A percentile compares a stretch with the other conserved stretches of the same genome.
Evolutionary conservation across 805 yeast species (phyloP).

Genomic region (Wickerhamiella hasegawae): DNA sequence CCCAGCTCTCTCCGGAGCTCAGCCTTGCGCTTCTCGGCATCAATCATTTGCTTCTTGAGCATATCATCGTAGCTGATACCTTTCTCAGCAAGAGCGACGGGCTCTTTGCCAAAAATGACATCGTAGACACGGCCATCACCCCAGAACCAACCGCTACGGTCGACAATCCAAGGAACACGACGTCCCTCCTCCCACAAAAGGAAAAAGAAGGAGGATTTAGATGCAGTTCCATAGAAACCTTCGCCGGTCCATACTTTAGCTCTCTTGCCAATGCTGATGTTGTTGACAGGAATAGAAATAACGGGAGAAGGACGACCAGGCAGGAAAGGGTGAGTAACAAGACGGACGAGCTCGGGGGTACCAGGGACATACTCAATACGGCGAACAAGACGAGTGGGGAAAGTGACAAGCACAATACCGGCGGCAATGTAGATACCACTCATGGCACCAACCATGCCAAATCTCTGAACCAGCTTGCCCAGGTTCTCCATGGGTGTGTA

Average conservation of each 20-base stretch:
- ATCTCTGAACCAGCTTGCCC: conserved; percentile 23
- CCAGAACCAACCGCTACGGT: conserved; percentile 82
- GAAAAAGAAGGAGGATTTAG: conserved; percentile 57
- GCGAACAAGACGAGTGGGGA: conserved; percentile 59
- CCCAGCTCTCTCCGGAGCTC: conserved; percentile 41
- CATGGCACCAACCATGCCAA: conserved; percentile 24
- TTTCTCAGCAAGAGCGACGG: conserved; percentile 59
- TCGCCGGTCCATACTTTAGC: conserved; percentile 73
- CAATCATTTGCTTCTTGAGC: conserved; percentile 32
- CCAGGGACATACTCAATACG: conserved; percentile 62
- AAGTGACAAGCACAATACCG: conserved; percentile 28
- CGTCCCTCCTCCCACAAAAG: conserved; percentile 43
- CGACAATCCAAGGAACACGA: conserved; percentile 57
- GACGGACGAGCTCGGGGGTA: conserved; percentile 33
- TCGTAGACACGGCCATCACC: conserved; percentile 82
- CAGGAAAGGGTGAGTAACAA: conserved; percentile 58
- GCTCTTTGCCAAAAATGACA: conserved; percentile 62
- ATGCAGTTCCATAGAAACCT: conserved; percentile 75
- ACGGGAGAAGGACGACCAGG: conserved; percentile 71
- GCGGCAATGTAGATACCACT: conserved; percentile 27
- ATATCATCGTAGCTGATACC: conserved; percentile 49
- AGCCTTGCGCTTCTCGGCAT: conserved; percentile 33
- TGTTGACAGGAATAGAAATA: conserved; percentile 43
- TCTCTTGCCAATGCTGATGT: conserved; percentile 38
- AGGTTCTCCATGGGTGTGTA: conserved; percentile 26